A percentile compares a stretch with the other conserved stretches of the same genome.
phyloP scores from a whole-genome alignment of 116 monocot genomes.

The Phalaenopsis hybrid region DNA sequence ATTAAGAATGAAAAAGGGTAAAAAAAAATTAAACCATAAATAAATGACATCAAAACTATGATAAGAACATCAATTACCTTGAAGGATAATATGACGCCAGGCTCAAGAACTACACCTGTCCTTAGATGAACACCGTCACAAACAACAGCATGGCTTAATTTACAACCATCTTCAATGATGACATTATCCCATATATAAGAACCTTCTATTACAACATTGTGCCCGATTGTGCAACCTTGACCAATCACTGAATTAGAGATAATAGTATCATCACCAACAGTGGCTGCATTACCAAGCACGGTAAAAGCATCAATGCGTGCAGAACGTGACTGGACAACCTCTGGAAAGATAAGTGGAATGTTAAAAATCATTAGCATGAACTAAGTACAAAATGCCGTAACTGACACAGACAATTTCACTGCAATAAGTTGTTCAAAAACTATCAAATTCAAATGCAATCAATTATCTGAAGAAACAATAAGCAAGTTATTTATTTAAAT shows the following conservation, averaged over 20 bases:
- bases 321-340: conserved; percentile 52
- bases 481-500: not conserved
- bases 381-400: not conserved
- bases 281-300: conserved; percentile 58
- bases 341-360: conserved; percentile 33
- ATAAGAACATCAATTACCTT: conserved; percentile 43
- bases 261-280: conserved; percentile 50
- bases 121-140: conserved; percentile 82
- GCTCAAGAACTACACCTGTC: conserved; percentile 64
- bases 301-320: conserved; percentile 65
- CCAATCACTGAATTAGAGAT: conserved; percentile 82
- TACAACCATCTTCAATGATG: conserved; percentile 88
- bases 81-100: conserved; percentile 86
- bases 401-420: not conserved
- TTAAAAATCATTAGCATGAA: not conserved
- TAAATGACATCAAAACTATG: not conserved
- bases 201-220: conserved; percentile 76
- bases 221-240: conserved; percentile 63
- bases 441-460: not conserved
- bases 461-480: not conserved
- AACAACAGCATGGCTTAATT: conserved; percentile 67
- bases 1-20: not conserved
- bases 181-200: conserved; percentile 95
- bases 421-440: not conserved
- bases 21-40: not conserved